Base-by-base conservation (phyloP, 2,329 filamentous ascomycete species). In the Aureobasidium sp. region DNA sequence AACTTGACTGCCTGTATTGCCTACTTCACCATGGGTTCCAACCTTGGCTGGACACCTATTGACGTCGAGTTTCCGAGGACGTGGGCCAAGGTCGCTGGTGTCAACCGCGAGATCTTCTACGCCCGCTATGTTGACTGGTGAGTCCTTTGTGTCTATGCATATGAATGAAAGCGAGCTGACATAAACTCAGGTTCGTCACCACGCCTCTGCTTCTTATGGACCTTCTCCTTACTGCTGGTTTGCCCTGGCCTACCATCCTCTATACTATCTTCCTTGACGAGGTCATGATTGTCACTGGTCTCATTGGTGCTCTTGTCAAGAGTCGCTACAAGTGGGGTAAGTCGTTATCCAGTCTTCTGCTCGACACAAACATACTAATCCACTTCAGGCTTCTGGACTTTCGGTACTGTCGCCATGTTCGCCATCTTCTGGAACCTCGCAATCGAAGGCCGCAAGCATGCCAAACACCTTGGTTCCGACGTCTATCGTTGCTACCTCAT, bases 251-350 rank as follows among this genome's bases (percentile, higher is more conserved):
- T 0, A 85, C 82, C 2, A 82, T 87, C 20, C 67, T 86, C 37
- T 82, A 80, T 65, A 81, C 82, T 0, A 74, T 88, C 5, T 73
- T 87, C 13, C 78, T 86, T 2, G 82, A 86, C 63, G 75, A 81
- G 66, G 75, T 87, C 65, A 86, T 87, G 83, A 80, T 88, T 48
- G 74, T 87, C 12, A 81, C 80, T 20, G 84, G 83, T 8, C 78
- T 87, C 5, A 78, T 87, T 12, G 85, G 86, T 15, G 84, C 85
- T 5, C 78, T 87, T 1, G 82, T 85, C 0, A 71, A 71, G 26
- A 82, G 80, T 6, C 74, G 73, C 0, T 88, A 87, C 75, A 88
- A 87, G 67, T 87, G 82, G 83, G 84, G 83, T 3, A 87, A 83
- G 71, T 85, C 78, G 82, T 77, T 17, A 9, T 20, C 15, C 15